A percentile compares a stretch with the other conserved stretches of the same genome.
Conservation (phyloP, 1,139 yeast genomes). For the Diutina siamensis region DNA sequence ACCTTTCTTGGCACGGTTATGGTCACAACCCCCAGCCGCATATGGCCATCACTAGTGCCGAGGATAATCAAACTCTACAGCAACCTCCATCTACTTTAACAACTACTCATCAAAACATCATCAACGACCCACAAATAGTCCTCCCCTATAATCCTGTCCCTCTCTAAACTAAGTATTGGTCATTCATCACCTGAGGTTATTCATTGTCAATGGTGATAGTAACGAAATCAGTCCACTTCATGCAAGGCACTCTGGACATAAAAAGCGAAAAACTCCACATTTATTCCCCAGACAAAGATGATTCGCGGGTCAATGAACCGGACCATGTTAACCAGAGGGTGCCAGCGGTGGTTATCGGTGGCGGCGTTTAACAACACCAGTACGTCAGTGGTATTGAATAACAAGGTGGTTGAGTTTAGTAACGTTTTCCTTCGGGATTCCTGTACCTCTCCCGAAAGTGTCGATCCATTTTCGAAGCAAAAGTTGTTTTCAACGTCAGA, state of each 20-base stretch:
- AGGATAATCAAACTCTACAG: no score
- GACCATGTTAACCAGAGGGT: background rate
- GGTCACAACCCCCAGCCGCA: no score
- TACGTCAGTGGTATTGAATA: background rate
- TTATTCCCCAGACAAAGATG: background rate
- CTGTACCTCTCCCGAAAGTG: constrained; percentile 36
- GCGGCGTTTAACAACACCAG: background rate
- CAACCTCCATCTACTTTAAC: no score
- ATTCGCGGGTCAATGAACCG: background rate
- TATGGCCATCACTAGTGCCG: no score
- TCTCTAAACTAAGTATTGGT: background rate
- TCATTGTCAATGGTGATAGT: background rate
- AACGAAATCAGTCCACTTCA: background rate
- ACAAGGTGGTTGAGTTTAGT: constrained; percentile 20
- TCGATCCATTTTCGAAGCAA: constrained; percentile 49
- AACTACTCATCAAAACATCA: no score
- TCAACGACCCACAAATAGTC: no score
- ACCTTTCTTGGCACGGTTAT: no score
- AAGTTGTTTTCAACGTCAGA: constrained; percentile 57
- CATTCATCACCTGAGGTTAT: background rate
- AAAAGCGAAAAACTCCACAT: background rate
- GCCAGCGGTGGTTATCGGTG: background rate
- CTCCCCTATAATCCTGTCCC: no score
- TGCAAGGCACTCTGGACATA: background rate
- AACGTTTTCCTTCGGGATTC: constrained; percentile 59